Percentiles rank a stretch among this genome's conserved stretches.
Conservation (phyloP, 2,329 filamentous ascomycete genomes). For the Nigrospora osmanthi region DNA sequence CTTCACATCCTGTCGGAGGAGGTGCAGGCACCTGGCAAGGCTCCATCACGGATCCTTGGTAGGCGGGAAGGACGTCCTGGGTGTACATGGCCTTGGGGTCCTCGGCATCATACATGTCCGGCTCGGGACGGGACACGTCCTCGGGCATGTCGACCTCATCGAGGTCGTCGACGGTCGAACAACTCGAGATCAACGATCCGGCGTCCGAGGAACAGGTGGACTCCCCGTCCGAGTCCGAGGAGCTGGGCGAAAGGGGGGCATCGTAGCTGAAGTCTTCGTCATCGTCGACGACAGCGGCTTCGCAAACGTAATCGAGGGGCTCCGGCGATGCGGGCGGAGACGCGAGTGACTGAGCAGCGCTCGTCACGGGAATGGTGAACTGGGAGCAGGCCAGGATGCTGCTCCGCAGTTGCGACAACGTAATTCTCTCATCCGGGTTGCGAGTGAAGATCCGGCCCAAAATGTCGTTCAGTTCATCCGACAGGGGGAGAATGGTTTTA, state of each 20-base stretch:
- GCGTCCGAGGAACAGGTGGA: slow-evolving; percentile 43
- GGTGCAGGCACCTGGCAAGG: slow-evolving; percentile 22
- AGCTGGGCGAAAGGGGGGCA: slow-evolving; percentile 39
- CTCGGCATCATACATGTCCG: slow-evolving; percentile 37
- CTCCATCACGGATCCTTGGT: slow-evolving; percentile 28
- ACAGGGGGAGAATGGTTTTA: slow-evolving; percentile 85
- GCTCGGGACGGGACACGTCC: slow-evolving; percentile 26
- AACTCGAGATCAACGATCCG: slow-evolving; percentile 47
- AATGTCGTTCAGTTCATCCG: slow-evolving; percentile 82
- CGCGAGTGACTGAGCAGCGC: slow-evolving; percentile 23
- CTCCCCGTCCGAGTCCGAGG: slow-evolving; percentile 32
- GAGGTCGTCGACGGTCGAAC: slow-evolving; percentile 43
- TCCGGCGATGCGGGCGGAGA: slow-evolving; percentile 35
- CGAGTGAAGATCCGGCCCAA: slow-evolving; percentile 81
- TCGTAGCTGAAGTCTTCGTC: slow-evolving; percentile 26
- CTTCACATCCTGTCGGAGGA: not conserved
- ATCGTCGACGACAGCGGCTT: slow-evolving; percentile 36
- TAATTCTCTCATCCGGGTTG: slow-evolving; percentile 76
- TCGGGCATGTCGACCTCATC: slow-evolving; percentile 34
- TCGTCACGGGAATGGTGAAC: slow-evolving; percentile 51
- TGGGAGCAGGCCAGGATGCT: slow-evolving; percentile 68
- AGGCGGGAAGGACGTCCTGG: slow-evolving; percentile 41
- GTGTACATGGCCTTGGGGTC: slow-evolving; percentile 32
- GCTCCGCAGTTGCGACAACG: slow-evolving; percentile 68
- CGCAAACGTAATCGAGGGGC: slow-evolving; percentile 38